phyloP scores from a whole-genome alignment of 306 rosid genomes.

The Cucumis sativus region Cucumber_9930_V3 NC_026655.2:22460001-22460500 shows the following conservation, averaged over 20 bases:
- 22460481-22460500: not conserved
- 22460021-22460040: not conserved
- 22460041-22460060: constrained; percentile 46
- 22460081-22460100: constrained; percentile 81
- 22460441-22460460: not conserved
- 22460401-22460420: not conserved
- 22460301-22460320: not conserved
- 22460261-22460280: not conserved
- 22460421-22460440: not conserved
- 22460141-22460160: constrained; percentile 4
- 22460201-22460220: constrained; percentile 68
- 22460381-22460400: not conserved
- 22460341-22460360: not conserved
- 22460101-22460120: constrained; percentile 25
- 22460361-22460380: not conserved
- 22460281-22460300: not conserved
- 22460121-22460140: not conserved
- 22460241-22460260: constrained; percentile 1
- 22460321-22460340: not conserved
- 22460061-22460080: constrained; percentile 86
- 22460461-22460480: not conserved
- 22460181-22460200: constrained; percentile 91
- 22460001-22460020: not conserved
- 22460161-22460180: not conserved
- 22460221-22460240: constrained; percentile 48